Evolutionary conservation across 495 filamentous ascomycete genomes (phyloP).

Genomic region (Podospora sp.): DNA sequence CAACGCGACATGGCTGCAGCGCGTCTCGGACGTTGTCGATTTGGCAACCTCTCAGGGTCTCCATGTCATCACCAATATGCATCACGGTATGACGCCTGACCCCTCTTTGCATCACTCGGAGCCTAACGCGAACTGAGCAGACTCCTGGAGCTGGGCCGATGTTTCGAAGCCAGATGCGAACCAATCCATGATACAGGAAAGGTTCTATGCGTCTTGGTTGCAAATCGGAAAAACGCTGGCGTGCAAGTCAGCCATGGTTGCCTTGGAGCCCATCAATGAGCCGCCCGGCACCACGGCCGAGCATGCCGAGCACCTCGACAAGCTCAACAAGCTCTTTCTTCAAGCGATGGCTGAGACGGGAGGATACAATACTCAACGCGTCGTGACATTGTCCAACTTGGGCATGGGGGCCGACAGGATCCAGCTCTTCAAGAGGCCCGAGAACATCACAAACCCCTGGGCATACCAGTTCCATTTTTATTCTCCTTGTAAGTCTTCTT

Average conservation of each 20-base stretch:
- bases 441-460: conserved; percentile 58
- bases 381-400: conserved; percentile 59
- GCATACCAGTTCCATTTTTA: conserved; percentile 68
- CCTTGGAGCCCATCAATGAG: conserved; percentile 66
- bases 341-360: conserved; percentile 57
- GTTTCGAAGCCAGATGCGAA: conserved; percentile 50
- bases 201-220: conserved; percentile 60
- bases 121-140: conserved; percentile 19
- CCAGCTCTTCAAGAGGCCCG: conserved; percentile 55
- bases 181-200: conserved; percentile 56
- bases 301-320: conserved; percentile 57
- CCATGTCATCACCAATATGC: conserved; percentile 60
- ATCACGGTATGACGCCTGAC: conserved; percentile 46
- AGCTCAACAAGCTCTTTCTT: conserved; percentile 60
- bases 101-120: neutral
- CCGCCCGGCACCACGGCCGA: conserved; percentile 53
- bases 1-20: conserved; percentile 57
- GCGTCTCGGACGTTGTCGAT: conserved; percentile 63
- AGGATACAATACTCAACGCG: conserved; percentile 57
- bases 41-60: conserved; percentile 55
- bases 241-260: conserved; percentile 57
- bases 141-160: conserved; percentile 64
- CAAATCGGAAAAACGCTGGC: conserved; percentile 60
- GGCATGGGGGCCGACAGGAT: conserved; percentile 57
- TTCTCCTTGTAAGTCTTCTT: conserved; percentile 50